Conservation (phyloP, 495 filamentous ascomycete species). For the Penicillium steckii region DNA sequence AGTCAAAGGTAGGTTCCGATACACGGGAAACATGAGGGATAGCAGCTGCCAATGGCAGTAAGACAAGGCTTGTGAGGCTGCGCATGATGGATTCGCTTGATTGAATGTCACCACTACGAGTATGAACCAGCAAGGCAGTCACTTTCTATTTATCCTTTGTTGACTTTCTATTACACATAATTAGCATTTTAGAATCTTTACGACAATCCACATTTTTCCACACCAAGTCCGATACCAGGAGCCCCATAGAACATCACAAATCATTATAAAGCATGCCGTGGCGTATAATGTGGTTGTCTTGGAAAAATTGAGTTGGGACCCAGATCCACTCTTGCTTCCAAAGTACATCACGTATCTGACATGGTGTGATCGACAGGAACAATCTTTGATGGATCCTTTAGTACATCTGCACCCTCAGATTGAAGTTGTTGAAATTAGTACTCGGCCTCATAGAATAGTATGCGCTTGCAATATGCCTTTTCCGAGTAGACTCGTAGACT, state of each 20-base stretch:
- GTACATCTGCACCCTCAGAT: too few species aligned
- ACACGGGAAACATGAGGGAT: constrained; percentile 1
- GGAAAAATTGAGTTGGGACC: not conserved
- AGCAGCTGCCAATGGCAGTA: constrained; percentile 15
- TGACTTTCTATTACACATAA: not conserved
- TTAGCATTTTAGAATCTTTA: too few species aligned
- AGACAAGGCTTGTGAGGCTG: constrained; percentile 10
- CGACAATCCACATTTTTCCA: too few species aligned
- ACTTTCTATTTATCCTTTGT: not conserved
- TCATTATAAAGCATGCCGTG: not conserved
- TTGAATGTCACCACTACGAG: not conserved
- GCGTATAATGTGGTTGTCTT: not conserved
- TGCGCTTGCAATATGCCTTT: not conserved
- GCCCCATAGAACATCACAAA: not conserved
- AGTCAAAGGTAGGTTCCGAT: constrained; percentile 34
- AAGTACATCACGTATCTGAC: not conserved
- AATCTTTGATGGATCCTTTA: too few species aligned
- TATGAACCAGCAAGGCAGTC: not conserved
- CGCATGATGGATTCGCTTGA: constrained; percentile 8
- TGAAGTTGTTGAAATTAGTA: not conserved
- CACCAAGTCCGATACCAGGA: too few species aligned
- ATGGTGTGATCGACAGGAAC: not conserved
- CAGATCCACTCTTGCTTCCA: not conserved
- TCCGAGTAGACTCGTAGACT: too few species aligned
- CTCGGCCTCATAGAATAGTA: not conserved